Base-by-base conservation (phyloP, 257 asterid genomes). In the Solanum pimpinellifolium region DNA sequence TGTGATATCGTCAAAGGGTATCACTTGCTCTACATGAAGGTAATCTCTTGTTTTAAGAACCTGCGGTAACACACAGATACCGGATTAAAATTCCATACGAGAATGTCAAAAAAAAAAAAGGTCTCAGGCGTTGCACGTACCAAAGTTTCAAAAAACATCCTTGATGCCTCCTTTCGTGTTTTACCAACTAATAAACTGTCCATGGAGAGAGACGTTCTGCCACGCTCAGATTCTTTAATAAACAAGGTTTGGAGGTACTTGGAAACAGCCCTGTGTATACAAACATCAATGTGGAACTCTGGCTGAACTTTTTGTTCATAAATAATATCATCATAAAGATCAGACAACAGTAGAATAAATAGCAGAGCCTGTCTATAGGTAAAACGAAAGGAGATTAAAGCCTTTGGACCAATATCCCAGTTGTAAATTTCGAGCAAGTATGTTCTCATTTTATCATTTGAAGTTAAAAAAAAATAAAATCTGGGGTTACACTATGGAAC, bases 71-170 rank as follows among this genome's bases (percentile, higher is more conserved):
- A 25, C 5, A 33, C 7, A 52, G 25, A 35, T 10, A 39, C 7
- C 9, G n/a, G 59, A 52, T n/a, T 46, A 9, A 46, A 10, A 1
- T 27, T 14, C n/a, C 49, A 11, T 18, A n/a, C 14, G 4, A 66
- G 66, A 46, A 70, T 37, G 20, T 41, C 66, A 59, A 59, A 59
- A 29, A 9, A 41, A 85, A 84, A 13, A 25, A 85, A 6, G 11
- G 62, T 46, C 8, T 6, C 9, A 41, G 27, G 66, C 13, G 1
- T 31, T 33, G 52, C 91, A 10, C 91, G 6, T 94, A 97, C 99
- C 99, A 97, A 83, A 88, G 99, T 82, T 90, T 95, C 99, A 70
- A 97, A 97, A 87, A 97, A 97, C 98, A 97, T 92, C 89, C 99
- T 93, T 35, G 98, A 95, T 3, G 99, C 98, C 91, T 97, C 99